A percentile compares a stretch with the other conserved stretches of the same genome.
Evolutionary conservation across 345 rosid genomes (phyloP).

Genomic region (Gossypium anomalum): DNA sequence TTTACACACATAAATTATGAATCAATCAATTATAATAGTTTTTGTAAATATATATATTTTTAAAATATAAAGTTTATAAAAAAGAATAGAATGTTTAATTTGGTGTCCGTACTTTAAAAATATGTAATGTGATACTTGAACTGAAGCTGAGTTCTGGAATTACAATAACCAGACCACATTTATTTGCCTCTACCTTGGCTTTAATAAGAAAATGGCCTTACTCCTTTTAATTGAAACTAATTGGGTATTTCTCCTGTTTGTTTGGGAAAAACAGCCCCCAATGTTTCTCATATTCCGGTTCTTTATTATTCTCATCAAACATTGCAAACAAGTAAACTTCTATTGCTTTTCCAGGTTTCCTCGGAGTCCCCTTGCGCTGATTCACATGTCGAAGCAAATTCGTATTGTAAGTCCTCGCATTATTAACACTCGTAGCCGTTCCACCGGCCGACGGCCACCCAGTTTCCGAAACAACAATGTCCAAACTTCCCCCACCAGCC

Average conservation of each 20-base stretch:
- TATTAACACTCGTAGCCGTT: constrained; percentile 2
- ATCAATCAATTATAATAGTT: too few relatives aligned
- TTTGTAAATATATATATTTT: too few relatives aligned
- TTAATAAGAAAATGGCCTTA: not conserved
- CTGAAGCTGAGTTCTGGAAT: too few relatives aligned
- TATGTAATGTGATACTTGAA: too few relatives aligned
- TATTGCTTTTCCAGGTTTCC: constrained; percentile 21
- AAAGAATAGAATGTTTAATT: too few relatives aligned
- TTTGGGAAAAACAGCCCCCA: constrained; percentile 7
- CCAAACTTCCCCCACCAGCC: constrained; percentile 14
- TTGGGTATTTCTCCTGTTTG: not conserved
- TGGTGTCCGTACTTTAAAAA: too few relatives aligned
- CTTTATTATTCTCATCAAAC: constrained; percentile 22
- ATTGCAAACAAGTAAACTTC: constrained; percentile 25
- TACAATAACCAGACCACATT: too few relatives aligned
- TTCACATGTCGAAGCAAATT: constrained; percentile 21
- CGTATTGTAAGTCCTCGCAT: constrained; percentile 24
- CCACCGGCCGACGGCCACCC: constrained; percentile 32
- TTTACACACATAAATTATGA: too few relatives aligned
- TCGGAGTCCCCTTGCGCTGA: constrained; percentile 24
- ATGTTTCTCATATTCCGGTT: not conserved
- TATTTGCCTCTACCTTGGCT: too few relatives aligned
- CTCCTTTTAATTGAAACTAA: not conserved
- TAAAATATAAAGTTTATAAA: too few relatives aligned
- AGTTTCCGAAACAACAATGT: constrained; percentile 23